phyloP scores from a whole-genome alignment of 2,329 filamentous ascomycete species.

The Alternaria brassicae region DNA sequence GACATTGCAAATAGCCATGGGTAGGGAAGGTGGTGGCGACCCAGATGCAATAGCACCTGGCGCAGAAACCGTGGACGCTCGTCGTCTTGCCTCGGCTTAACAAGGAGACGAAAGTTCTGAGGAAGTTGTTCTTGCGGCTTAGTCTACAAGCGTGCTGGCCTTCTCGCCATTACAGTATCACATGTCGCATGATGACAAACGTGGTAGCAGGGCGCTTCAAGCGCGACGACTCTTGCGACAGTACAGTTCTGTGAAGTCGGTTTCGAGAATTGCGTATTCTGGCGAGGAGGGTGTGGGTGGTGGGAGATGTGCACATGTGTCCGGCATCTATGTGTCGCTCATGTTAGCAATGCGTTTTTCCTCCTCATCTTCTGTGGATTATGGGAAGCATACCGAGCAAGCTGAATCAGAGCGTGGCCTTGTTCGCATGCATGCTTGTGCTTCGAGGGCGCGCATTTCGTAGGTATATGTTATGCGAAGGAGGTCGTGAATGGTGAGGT shows the following conservation, averaged over 20 bases:
- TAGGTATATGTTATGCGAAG: constrained; percentile 47
- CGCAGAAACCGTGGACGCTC: background rate
- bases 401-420: constrained; percentile 29
- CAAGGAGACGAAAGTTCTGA: background rate
- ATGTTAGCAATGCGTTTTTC: constrained; percentile 8
- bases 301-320: constrained; percentile 31
- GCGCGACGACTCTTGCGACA: constrained; percentile 19
- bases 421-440: constrained; percentile 14
- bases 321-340: constrained; percentile 27
- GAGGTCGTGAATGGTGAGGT: constrained; percentile 41
- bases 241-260: constrained; percentile 40
- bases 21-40: background rate
- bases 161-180: background rate
- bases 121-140: background rate
- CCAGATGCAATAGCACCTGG: background rate
- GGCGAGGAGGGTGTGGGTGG: constrained; percentile 14
- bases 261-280: constrained; percentile 31
- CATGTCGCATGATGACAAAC: background rate
- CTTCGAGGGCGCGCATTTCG: constrained; percentile 35
- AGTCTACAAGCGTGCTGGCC: background rate
- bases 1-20: background rate
- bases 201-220: background rate
- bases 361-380: background rate
- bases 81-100: background rate
- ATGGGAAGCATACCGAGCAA: constrained; percentile 31